Evolutionary conservation across 2,329 filamentous ascomycete genomes (phyloP).

Genomic region (Teratosphaeria viscida): DNA sequence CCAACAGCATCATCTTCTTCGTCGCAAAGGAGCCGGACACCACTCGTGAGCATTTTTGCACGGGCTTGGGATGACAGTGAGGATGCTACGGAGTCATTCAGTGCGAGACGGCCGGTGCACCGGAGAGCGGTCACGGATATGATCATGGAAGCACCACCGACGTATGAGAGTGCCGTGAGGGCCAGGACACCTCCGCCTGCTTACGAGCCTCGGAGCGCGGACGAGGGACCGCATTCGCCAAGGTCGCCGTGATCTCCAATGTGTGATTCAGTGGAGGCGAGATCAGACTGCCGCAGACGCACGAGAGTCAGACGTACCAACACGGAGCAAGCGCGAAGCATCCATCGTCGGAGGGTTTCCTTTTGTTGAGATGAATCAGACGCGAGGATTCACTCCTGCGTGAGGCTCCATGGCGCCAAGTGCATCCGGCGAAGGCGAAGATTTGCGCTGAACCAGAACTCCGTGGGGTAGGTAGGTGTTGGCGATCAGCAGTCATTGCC

Average conservation of each 20-base stretch:
- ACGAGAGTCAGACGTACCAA: not conserved
- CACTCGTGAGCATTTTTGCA: slow-evolving; percentile 22
- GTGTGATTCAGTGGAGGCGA: not conserved
- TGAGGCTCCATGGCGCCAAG: too few species aligned
- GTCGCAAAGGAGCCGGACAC: slow-evolving; percentile 2
- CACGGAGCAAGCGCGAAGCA: too few species aligned
- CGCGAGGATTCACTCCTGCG: too few species aligned
- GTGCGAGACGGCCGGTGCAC: slow-evolving; percentile 11
- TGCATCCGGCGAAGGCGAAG: too few species aligned
- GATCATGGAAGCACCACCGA: slow-evolving; percentile 17
- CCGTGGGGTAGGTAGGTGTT: too few species aligned
- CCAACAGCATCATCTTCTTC: not conserved
- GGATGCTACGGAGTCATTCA: slow-evolving; percentile 5
- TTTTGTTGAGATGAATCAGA: not conserved
- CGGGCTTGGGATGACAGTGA: slow-evolving; percentile 16
- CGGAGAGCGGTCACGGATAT: slow-evolving; percentile 17
- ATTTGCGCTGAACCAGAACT: too few species aligned
- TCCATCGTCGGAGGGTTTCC: too few species aligned
- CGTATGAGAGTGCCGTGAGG: slow-evolving; percentile 20
- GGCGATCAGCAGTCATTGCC: too few species aligned
- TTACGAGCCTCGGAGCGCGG: slow-evolving; percentile 20
- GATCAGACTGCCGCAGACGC: not conserved
- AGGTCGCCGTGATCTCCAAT: slow-evolving; percentile 2
- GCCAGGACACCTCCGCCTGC: slow-evolving; percentile 22
- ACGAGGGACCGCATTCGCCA: slow-evolving; percentile 12